These are phyloP conservation scores for Pulveroboletus sp. DNA, from an alignment of 768 basidiomycete genomes.

Conservation along the genomic window DNA sequence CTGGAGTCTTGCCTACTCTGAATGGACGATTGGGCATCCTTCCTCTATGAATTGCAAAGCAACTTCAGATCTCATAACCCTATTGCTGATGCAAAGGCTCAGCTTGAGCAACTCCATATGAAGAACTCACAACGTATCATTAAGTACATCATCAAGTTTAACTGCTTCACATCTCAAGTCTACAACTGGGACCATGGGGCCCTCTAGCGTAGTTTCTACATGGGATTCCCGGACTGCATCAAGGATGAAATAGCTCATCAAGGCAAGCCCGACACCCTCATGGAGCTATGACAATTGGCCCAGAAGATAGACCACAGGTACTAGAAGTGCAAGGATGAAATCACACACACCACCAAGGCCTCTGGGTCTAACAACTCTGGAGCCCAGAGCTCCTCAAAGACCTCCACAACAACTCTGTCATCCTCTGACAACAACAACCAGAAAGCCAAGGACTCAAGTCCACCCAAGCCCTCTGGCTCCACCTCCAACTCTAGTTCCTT, in stretches of 20 bases:
- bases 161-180: background rate
- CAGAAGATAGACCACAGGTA: slow-evolving; percentile 9
- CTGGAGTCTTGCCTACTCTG: background rate
- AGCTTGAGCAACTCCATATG: background rate
- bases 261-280: background rate
- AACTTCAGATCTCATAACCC: background rate
- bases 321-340: slow-evolving; percentile 8
- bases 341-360: background rate
- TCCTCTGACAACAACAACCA: too few species aligned
- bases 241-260: background rate
- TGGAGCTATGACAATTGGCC: background rate
- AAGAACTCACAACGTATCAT: background rate
- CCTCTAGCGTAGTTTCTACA: slow-evolving; percentile 4
- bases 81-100: background rate
- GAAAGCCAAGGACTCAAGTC: too few species aligned
- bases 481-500: background rate
- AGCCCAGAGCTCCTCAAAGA: background rate
- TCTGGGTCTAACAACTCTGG: too few species aligned
- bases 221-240: slow-evolving; percentile 4
- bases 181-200: background rate
- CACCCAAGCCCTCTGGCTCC: background rate
- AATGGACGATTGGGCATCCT: background rate
- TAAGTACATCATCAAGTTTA: background rate
- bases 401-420: background rate
- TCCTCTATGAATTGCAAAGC: background rate